Conservation (phyloP, 208 protist genomes). For the Trypanosoma melophagium region DNA sequence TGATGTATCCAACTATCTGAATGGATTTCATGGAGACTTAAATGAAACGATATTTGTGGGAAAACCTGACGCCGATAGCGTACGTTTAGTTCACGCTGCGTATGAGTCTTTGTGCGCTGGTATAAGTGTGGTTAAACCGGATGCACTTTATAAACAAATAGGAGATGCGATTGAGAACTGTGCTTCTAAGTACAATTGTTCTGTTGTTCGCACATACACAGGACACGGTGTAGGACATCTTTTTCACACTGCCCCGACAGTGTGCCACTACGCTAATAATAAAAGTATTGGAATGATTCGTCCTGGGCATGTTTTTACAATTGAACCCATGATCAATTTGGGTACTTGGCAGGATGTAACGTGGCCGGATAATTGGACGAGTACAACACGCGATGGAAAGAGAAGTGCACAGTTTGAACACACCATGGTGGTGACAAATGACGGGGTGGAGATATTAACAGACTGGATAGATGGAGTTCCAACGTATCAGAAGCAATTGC, state of each 20-base stretch:
- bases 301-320: conserved; percentile 96
- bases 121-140: conserved; percentile 77
- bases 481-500: conserved; percentile 87
- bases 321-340: conserved; percentile 99
- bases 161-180: conserved; percentile 85
- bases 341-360: conserved; percentile 90
- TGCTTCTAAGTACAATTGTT: conserved; percentile 60
- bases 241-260: conserved; percentile 92
- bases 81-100: conserved; percentile 79
- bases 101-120: conserved; percentile 84
- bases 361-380: conserved; percentile 97
- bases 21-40: conserved; percentile 92
- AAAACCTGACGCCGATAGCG: conserved; percentile 65
- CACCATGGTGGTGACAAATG: conserved; percentile 94
- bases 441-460: conserved; percentile 85
- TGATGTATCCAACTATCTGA: conserved; percentile 96
- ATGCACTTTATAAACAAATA: conserved; percentile 81
- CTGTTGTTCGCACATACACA: conserved; percentile 87
- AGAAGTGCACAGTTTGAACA: conserved; percentile 98
- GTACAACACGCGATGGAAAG: conserved; percentile 93
- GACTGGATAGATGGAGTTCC: conserved; percentile 84
- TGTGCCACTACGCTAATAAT: conserved; percentile 93
- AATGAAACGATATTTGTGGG: conserved; percentile 94
- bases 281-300: conserved; percentile 90
- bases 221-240: conserved; percentile 93